Evolutionary conservation across 2,329 filamentous ascomycete genomes (phyloP).

Genomic region (Fusarium foetens): DNA sequence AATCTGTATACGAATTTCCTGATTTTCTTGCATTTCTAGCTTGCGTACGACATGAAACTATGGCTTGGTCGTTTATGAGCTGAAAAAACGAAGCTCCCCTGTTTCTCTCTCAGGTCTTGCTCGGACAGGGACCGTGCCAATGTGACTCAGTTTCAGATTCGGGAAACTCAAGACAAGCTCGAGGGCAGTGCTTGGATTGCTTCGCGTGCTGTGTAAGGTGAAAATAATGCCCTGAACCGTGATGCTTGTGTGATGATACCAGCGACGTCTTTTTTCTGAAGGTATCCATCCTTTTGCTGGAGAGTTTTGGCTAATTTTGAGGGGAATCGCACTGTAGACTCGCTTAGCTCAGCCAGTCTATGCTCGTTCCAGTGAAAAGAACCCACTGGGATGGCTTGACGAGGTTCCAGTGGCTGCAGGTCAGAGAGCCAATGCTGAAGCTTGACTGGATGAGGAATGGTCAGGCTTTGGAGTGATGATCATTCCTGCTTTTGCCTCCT

Average conservation of each 20-base stretch:
- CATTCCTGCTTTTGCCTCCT: constrained; percentile 22
- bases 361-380: constrained; percentile 12
- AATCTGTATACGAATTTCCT: neutral
- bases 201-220: constrained; percentile 25
- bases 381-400: constrained; percentile 28
- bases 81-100: constrained; percentile 4
- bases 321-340: constrained; percentile 26
- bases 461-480: constrained; percentile 9
- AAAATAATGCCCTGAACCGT: constrained; percentile 18
- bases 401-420: constrained; percentile 37
- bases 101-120: constrained; percentile 2
- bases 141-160: constrained; percentile 41
- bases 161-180: constrained; percentile 20
- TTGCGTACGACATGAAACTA: constrained; percentile 4
- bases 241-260: constrained; percentile 27
- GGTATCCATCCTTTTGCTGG: neutral
- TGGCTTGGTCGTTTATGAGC: constrained; percentile 4
- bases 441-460: constrained; percentile 6
- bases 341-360: constrained; percentile 39
- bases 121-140: constrained; percentile 21
- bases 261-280: neutral
- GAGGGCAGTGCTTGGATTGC: constrained; percentile 11
- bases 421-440: constrained; percentile 13
- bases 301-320: neutral
- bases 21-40: neutral